Base-by-base conservation (phyloP, 495 filamentous ascomycete species). In the Neurospora sp. region DNA sequence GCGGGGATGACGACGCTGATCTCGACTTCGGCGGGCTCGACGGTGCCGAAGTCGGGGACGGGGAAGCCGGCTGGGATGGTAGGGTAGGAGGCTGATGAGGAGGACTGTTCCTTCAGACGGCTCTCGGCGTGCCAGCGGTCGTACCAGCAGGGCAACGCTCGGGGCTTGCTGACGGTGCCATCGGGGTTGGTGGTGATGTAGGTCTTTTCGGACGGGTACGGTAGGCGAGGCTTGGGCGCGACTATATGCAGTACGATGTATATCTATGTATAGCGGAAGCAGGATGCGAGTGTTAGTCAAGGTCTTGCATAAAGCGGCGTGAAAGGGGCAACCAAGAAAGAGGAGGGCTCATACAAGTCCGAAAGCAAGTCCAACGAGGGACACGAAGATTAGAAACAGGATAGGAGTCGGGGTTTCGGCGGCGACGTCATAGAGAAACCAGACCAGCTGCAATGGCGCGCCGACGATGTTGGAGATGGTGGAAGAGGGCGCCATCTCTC, bases 1-100 rank as follows among this genome's bases (percentile, higher is more conserved):
- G 96, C 96, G 0, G 96, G 96, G 69, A 99, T 91, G 4, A 99
- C 93, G 4, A 98, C 89, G 71, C 92, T 95, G 85, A 99, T 90
- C 79, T 81, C 77, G 9, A 84, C 80, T 40, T 86, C 84, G 66
- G 82, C 80, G 5, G 83, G 84, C 77, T 85, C 84, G 49, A 85
- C 85, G 73, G 77, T 78, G 18, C 80, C 81, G 18, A 80, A 75
- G 42, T 84, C 76, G 7, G 84, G 79, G 18, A 84, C 74, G 31
- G 80, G 78, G 72, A 78, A 76, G 70, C 76, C 78, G 31, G 75
- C 74, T 20, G 72, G 83, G 75, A 77, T 79, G 72, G 77, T 83
- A 72, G 74, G 82, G 76, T 79, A 80, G 23, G 54, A 66, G 27
- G 14, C 14, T 18, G 54, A 4, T 14, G 54, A 37, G 5, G 27